Evolutionary conservation across 495 filamentous ascomycete species (phyloP), one percentile per base, ranked within the genome.

Genomic region (Hyaloscypha bicolor): DNA sequence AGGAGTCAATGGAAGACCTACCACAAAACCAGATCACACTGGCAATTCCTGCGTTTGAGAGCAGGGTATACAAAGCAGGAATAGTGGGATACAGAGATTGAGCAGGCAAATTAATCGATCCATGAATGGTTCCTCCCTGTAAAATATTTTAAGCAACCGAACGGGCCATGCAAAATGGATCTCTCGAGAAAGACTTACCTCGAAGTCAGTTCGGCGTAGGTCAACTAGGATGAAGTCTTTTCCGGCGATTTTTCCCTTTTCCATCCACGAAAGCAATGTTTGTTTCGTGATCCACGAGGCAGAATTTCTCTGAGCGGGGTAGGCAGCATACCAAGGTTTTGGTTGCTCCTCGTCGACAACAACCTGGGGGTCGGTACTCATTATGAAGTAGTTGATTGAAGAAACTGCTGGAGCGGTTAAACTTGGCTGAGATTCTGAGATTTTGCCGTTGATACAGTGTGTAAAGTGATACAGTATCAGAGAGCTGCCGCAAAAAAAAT

Each of bases 91-190:
- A 86, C 0, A 92, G 77, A 69, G 80, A 87, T 69, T 92, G 88
- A 1, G 88, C 89, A 1, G 90, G 90, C 5, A 93, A 82, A 72
- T 92, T 93, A 74, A 93, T 78, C 8, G 89, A 90, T 12, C 83
- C 82, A 42, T 76, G 79, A 62, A 93, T 90, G 1, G 88, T 90
- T 22, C 90, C 90, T 32, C 90, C 90, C 86, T 90, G 68, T 58
- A 55, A 69, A 58, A 37, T 30, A 4, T 21, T 32, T 2, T n/a
- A 61, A 25, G 25, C 25, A 25, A 14, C 33, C 3, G 21, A 9
- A 22, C 25, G 30, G 22, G 55, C 62, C 48, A 45, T 51, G 39
- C 21, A 12, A 33, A 22, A 39, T 29, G 8, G n/a, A 55, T 12
- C 19, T 31, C 8, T 6, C 64, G 67, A 59, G 33, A 16, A 51